Conservation (phyloP, 768 basidiomycete genomes). For the Termitomyces sp. region DNA sequence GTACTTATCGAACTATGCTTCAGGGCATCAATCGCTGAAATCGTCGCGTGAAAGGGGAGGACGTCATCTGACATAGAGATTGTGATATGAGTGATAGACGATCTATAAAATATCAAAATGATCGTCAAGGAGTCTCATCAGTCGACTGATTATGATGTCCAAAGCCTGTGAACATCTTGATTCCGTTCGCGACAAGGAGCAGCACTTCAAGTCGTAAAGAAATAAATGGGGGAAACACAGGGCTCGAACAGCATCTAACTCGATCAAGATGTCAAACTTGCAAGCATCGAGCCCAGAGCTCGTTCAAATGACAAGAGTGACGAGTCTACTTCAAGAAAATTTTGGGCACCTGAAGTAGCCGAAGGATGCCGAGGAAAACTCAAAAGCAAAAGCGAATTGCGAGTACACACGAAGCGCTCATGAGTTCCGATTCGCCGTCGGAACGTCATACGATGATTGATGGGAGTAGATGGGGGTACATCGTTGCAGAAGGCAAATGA, state of each 20-base stretch:
- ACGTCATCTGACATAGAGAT: not conserved
- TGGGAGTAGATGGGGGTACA: not conserved
- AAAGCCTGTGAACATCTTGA: not conserved
- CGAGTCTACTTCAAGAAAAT: not conserved
- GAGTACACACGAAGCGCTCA: no score
- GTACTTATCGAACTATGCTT: not conserved
- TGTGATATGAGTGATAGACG: not conserved
- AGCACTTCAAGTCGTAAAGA: not conserved
- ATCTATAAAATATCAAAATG: conserved; percentile 23
- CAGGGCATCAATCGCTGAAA: not conserved
- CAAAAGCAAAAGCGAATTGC: not conserved
- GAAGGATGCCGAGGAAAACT: not conserved
- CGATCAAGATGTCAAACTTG: not conserved
- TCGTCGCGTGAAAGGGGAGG: not conserved
- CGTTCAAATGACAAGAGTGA: not conserved
- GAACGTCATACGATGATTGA: conserved; percentile 1
- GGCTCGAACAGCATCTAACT: not conserved
- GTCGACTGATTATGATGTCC: not conserved
- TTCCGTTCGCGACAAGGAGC: not conserved
- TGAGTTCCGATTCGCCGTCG: not conserved
- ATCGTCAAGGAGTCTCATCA: conserved; percentile 32
- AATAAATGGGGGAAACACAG: not conserved
- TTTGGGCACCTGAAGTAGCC: not conserved
- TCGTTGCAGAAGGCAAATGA: not conserved
- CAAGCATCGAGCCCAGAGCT: not conserved